Evolutionary conservation across 2,329 filamentous ascomycete genomes (phyloP), one percentile per base, ranked within the genome.

Genomic region (Sporothrix phasma): DNA sequence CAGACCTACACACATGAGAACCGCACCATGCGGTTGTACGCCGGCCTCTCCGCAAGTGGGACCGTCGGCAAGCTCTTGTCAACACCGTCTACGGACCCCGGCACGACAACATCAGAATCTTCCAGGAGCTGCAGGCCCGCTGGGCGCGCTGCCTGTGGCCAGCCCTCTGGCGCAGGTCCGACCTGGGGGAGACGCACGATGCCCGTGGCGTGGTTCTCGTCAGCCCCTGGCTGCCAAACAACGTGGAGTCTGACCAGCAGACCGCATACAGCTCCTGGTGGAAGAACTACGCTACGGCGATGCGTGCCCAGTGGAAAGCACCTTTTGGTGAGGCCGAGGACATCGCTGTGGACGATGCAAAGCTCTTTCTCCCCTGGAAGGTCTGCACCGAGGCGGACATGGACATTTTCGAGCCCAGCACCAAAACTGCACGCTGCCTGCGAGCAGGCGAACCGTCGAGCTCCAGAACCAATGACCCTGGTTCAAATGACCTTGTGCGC

Each of bases 71-170:
- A 15, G 71, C 74, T 34, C 72, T 76, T 29, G 69, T 79, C 10
- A 72, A 75, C 29, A 71, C 74, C 37, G 76, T 78, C 73, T 81
- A 78, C 67, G 78, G 78, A 1, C 75, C 77, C 0, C 73, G 74
- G 26, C 69, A 70, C 31, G 69, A 72, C 7, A 70, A 72, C 7
- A 69, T 79, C 64, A 72, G 69, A 43, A 71, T 74, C 22, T 59
- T 59, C 17, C 15, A 2, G 15, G 37, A 31, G 6, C 7, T 59
- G 8, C 56, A 45, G 15, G 1, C 15, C 11, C 24, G 39, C 15
- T 59, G 17, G 11, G 6, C 29, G 8, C 37, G 56, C 56, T 45
- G 39, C 56, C 26, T 11, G 13, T 43, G 31, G 17, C 56, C 56
- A 1, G 10, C n/a, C 6, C 31, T 19, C 29, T 37, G 15, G 8